A percentile compares a stretch with the other conserved stretches of the same genome.
These are phyloP conservation scores for Diaporthe humulicola DNA, from an alignment of 2,329 filamentous ascomycete species.

Conservation along the genomic window DNA sequence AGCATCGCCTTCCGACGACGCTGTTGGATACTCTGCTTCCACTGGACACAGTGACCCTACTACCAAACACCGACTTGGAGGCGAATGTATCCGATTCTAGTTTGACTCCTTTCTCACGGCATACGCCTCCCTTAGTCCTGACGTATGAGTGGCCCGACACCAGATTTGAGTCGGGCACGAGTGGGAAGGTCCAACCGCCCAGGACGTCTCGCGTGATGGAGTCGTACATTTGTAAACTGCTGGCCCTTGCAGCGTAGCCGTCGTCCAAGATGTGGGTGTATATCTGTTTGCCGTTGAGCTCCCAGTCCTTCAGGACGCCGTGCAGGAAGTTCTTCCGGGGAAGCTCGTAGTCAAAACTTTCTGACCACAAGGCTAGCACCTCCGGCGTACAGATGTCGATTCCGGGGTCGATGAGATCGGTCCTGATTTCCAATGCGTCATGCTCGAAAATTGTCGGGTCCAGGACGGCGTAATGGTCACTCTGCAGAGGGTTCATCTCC, in stretches of 20 bases:
- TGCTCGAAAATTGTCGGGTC: conserved; percentile 84
- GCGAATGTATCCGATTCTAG: conserved; percentile 80
- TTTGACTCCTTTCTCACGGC: conserved; percentile 83
- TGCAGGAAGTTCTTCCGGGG: conserved; percentile 82
- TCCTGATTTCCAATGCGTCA: conserved; percentile 82
- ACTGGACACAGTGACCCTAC: conserved; percentile 80
- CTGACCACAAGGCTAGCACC: conserved; percentile 93
- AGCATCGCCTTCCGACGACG: conserved; percentile 86
- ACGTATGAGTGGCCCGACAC: conserved; percentile 83
- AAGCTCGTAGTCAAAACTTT: conserved; percentile 90
- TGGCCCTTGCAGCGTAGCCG: conserved; percentile 88
- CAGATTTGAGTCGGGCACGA: conserved; percentile 91
- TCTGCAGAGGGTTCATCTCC: conserved; percentile 81
- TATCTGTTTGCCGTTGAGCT: conserved; percentile 97
- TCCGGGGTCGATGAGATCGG: conserved; percentile 91
- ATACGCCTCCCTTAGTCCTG: conserved; percentile 76
- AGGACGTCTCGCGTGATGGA: conserved; percentile 90
- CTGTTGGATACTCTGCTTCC: conserved; percentile 79
- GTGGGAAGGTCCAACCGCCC: conserved; percentile 87
- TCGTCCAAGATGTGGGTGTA: conserved; percentile 88
- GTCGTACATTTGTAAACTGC: conserved; percentile 90
- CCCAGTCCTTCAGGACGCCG: conserved; percentile 95
- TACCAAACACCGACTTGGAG: conserved; percentile 80
- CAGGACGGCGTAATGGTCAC: conserved; percentile 76
- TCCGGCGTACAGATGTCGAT: conserved; percentile 99